Percentiles rank a stretch among this genome's conserved stretches.
These are phyloP conservation scores for Nicotiana obtusifolia DNA, from an alignment of 257 asterid species.

Conservation along the genomic window DNA sequence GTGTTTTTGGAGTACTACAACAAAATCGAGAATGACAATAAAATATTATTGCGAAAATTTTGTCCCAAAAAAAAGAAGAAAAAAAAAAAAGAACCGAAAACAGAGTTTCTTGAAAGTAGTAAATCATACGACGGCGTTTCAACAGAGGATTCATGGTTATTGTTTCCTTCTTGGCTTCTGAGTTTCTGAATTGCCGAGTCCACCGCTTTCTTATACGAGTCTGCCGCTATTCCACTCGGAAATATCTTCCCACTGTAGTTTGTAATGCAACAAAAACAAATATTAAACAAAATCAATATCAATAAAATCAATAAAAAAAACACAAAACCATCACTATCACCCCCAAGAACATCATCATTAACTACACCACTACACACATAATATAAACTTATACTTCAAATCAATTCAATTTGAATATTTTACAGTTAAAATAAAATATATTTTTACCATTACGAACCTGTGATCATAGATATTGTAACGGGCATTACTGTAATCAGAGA, in stretches of 20 bases:
- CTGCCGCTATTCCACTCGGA: constrained; percentile 80
- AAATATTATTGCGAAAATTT: neutral
- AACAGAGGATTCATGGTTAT: constrained; percentile 18
- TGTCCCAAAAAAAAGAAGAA: neutral
- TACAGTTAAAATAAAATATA: neutral
- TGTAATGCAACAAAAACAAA: neutral
- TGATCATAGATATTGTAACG: constrained; percentile 86
- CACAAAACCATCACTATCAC: too few relatives aligned
- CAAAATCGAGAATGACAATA: neutral
- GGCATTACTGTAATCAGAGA: constrained; percentile 82
- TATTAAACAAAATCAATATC: neutral
- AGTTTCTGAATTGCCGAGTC: constrained; percentile 66
- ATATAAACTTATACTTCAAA: too few relatives aligned
- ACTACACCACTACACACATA: too few relatives aligned
- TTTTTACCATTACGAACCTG: constrained; percentile 29
- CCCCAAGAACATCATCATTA: too few relatives aligned
- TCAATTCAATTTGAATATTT: too few relatives aligned
- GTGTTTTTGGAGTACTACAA: constrained; percentile 63
- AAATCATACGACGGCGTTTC: constrained; percentile 42
- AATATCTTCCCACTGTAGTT: constrained; percentile 65
- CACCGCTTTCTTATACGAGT: constrained; percentile 79
- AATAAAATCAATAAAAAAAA: too few relatives aligned
- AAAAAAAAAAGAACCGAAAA: neutral
- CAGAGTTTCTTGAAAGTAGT: neutral
- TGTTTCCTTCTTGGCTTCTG: constrained; percentile 37